These are phyloP conservation scores for Ochromonas danica DNA, from an alignment of 108 stramenopile genomes.

Conservation along the genomic window DNA sequence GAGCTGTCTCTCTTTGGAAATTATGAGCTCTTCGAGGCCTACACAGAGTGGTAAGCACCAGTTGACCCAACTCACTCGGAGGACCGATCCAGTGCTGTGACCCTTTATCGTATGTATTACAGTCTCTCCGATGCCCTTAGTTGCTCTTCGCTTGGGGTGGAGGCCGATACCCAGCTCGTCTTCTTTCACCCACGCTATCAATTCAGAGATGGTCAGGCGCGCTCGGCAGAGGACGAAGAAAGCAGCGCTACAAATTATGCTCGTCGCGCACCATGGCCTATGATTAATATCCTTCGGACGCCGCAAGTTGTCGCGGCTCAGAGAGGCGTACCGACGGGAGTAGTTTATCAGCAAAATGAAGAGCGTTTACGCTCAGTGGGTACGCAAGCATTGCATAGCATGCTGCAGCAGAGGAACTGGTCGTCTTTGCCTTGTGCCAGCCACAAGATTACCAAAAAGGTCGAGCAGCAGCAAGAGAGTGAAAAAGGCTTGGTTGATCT, in stretches of 20 bases:
- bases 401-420: conserved; percentile 86
- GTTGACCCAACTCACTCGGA: too few relatives aligned
- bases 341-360: conserved; percentile 90
- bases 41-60: neutral
- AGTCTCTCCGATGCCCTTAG: neutral
- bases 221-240: conserved; percentile 54
- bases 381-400: conserved; percentile 70
- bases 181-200: conserved; percentile 94
- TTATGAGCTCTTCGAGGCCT: neutral
- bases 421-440: neutral
- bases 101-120: neutral
- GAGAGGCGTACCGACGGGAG: conserved; percentile 84
- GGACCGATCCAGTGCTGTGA: too few relatives aligned
- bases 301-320: conserved; percentile 82
- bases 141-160: conserved; percentile 60
- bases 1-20: conserved; percentile 66
- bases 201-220: conserved; percentile 83
- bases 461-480: too few relatives aligned
- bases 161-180: conserved; percentile 78
- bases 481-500: too few relatives aligned
- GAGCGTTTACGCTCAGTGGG: conserved; percentile 75
- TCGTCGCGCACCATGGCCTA: conserved; percentile 84
- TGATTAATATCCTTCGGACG: conserved; percentile 94
- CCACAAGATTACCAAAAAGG: too few relatives aligned
- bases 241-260: conserved; percentile 85